Percentiles rank a stretch among this genome's conserved stretches.
These are phyloP conservation scores for Psophocarpus tetragonolobus DNA, from an alignment of 306 rosid genomes.

Conservation along the genomic window DNA sequence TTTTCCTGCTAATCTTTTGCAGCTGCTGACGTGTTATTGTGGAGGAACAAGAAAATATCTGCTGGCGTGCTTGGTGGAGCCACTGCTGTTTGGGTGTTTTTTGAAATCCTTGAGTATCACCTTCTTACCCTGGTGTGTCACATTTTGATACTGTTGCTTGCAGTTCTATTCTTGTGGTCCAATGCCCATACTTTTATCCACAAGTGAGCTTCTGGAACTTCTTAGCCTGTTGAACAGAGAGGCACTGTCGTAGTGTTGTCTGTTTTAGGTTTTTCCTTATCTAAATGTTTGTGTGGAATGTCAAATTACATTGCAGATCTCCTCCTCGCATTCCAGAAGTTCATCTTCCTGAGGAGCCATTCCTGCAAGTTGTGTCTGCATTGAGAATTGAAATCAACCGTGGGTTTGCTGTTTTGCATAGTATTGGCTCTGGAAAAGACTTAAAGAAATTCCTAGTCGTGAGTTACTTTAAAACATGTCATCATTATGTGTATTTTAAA, in stretches of 20 bases:
- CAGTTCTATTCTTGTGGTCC: conserved; percentile 67
- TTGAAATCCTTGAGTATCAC: conserved; percentile 69
- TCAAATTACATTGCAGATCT: conserved; percentile 38
- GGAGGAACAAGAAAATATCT: conserved; percentile 80
- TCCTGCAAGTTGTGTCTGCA: conserved; percentile 49
- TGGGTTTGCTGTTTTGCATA: conserved; percentile 44
- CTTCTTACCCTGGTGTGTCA: conserved; percentile 64
- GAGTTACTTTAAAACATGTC: conserved; percentile 2
- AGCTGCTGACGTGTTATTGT: conserved; percentile 79
- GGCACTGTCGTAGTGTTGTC: not conserved
- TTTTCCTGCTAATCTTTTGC: conserved; percentile 8
- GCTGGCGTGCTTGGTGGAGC: conserved; percentile 56
- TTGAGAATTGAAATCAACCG: conserved; percentile 54
- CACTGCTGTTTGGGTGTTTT: conserved; percentile 55
- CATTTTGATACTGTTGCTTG: conserved; percentile 51
- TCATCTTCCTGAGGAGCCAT: conserved; percentile 58
- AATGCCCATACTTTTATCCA: conserved; percentile 57
- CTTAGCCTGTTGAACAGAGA: not conserved
- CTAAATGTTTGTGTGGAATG: not conserved
- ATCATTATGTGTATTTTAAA: not conserved
- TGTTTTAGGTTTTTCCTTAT: not conserved
- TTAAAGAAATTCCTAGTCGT: conserved; percentile 66
- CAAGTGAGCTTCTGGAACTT: conserved; percentile 47
- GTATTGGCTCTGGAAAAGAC: conserved; percentile 61
- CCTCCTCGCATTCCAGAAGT: conserved; percentile 58